Evolutionary conservation across 345 rosid genomes (phyloP), one percentile per base, ranked within the genome.

Genomic region (Citrus unshiu): DNA sequence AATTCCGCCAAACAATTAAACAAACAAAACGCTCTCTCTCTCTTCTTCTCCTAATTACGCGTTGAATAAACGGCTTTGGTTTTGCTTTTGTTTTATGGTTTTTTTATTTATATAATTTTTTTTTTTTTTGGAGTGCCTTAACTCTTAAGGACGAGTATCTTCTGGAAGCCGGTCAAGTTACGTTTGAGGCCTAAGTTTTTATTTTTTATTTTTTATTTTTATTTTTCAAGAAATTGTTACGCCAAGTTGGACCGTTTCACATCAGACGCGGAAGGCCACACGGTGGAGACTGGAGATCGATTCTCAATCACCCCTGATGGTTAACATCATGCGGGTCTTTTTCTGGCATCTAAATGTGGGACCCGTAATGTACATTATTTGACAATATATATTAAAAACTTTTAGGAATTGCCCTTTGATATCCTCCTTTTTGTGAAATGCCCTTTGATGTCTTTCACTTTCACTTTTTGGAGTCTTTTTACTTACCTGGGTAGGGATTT

Each of bases 151-250:
- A 18, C 12, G 24, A 19, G 68, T 16, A 16, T 29, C 60, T 60
- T 79, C 72, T 73, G 22, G 83, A 79, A 79, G 78, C 75, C 83
- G 78, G 73, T 19, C 16, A 34, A 49, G 79, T 68, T 63, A 34
- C 83, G 78, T 61, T 43, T 32, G 40, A 61, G 74, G 66, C 10
- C 10, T 60, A 19, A 63, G 60, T 29, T 32, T 32, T 32, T 40
- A 40, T 63, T 62, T 29, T 39, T 30, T 54, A 4, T 51, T 70
- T 22, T 68, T 57, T 4, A 25, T 25, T 19, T 32, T 32, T 63
- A 34, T 30, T 65, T 32, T 67, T 22, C 19, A 32, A 65, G 32
- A 32, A 24, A 43, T 46, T 60, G 39, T 8, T 35, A 43, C 46
- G 70, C 78, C 70, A 75, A 63, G 18, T 63, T 75, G 78, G 78